These are phyloP conservation scores for Trametes coccinea DNA, from an alignment of 768 basidiomycete species.

Conservation along the genomic window DNA sequence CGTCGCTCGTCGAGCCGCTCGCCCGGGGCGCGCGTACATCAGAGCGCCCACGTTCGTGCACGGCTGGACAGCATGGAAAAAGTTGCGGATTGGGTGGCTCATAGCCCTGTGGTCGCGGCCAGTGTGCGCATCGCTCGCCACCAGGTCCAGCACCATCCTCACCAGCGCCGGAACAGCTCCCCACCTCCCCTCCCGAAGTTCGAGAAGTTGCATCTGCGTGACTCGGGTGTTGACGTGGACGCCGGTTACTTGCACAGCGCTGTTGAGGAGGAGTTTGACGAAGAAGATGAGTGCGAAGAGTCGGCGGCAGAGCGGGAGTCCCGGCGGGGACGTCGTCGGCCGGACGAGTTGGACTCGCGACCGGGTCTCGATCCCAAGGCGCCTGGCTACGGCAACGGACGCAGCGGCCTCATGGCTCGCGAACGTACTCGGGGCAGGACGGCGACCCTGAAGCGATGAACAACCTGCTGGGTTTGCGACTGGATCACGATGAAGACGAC, in stretches of 20 bases:
- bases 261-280: slow-evolving; percentile 19
- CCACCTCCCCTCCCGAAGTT: slow-evolving; percentile 42
- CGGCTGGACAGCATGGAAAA: slow-evolving; percentile 42
- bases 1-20: slow-evolving; percentile 29
- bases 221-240: slow-evolving; percentile 31
- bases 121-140: slow-evolving; percentile 26
- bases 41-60: slow-evolving; percentile 22
- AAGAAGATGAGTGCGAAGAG: slow-evolving; percentile 10
- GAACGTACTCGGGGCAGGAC: slow-evolving; percentile 32
- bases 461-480: neutral
- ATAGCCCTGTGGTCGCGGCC: slow-evolving; percentile 32
- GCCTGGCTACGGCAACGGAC: slow-evolving; percentile 63
- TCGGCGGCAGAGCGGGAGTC: neutral
- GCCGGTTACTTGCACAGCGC: slow-evolving; percentile 3
- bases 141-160: slow-evolving; percentile 38
- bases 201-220: slow-evolving; percentile 30
- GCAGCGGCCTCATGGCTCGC: slow-evolving; percentile 59
- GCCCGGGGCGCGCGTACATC: slow-evolving; percentile 17
- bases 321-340: slow-evolving; percentile 53
- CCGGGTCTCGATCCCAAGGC: slow-evolving; percentile 39
- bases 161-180: slow-evolving; percentile 55
- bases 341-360: slow-evolving; percentile 49
- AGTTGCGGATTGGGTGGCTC: slow-evolving; percentile 49
- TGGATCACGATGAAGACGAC: slow-evolving; percentile 13
- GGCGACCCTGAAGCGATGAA: slow-evolving; percentile 15